Percentiles rank a stretch among this genome's conserved stretches.
phyloP scores from a whole-genome alignment of 371 early-diverging fungal genomes.

The Apophysomyces trapeziformis region DNA sequence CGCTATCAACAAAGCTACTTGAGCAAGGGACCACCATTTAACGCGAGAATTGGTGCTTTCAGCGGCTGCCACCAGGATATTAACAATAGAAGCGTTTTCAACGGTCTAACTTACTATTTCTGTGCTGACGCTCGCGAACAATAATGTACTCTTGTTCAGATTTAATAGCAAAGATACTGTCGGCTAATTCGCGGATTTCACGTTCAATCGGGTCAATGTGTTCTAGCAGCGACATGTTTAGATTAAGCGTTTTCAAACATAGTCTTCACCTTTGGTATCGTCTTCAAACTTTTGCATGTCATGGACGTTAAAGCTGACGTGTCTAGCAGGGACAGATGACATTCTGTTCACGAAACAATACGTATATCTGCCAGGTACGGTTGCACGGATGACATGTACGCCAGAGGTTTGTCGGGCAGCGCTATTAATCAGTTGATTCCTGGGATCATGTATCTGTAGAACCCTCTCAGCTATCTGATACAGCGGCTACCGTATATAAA shows the following conservation, averaged over 20 bases:
- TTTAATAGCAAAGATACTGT: slow-evolving; percentile 66
- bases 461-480: not conserved
- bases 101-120: slow-evolving; percentile 65
- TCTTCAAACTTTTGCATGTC: slow-evolving; percentile 32
- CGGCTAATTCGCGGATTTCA: slow-evolving; percentile 71
- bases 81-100: not conserved
- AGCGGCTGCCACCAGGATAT: slow-evolving; percentile 55
- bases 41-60: slow-evolving; percentile 80
- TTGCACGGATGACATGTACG: slow-evolving; percentile 59
- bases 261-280: slow-evolving; percentile 28
- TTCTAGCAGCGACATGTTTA: slow-evolving; percentile 24
- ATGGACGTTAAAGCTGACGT: slow-evolving; percentile 58
- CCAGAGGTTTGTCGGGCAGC: slow-evolving; percentile 53
- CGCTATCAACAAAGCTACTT: slow-evolving; percentile 61
- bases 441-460: slow-evolving; percentile 62
- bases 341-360: slow-evolving; percentile 80
- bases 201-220: slow-evolving; percentile 66
- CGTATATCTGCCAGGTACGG: slow-evolving; percentile 59
- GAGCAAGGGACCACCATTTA: slow-evolving; percentile 80
- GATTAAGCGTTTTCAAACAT: not conserved
- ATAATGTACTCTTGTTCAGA: slow-evolving; percentile 80
- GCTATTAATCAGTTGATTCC: slow-evolving; percentile 48
- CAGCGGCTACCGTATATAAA: not conserved
- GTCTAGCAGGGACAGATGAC: slow-evolving; percentile 55
- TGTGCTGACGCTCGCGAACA: slow-evolving; percentile 69